Base-by-base conservation (phyloP, 306 rosid genomes). In the Citrullus colocynthis region DNA sequence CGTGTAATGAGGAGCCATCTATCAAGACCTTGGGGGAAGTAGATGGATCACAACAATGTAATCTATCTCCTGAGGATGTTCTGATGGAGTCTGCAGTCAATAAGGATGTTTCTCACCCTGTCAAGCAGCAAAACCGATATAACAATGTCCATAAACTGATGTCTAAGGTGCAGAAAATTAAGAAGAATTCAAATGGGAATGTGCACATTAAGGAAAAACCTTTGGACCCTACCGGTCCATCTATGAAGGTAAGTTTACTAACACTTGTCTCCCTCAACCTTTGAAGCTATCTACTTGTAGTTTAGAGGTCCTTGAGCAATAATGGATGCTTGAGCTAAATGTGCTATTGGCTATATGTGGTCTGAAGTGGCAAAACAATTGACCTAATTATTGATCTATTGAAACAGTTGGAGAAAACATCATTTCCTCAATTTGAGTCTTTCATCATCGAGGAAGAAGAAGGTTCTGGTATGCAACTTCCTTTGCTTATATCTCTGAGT, bases 381-480 rank as follows among this genome's bases (percentile, higher is more conserved):
- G 36, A 24, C 18, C 28, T 48, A 42, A 21, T 65, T 74, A 42
- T 78, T 78, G 32, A 18, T 74, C 51, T 81, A 59, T 58, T 77
- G 86, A 80, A 81, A 24, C 77, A 80, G 79, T 48, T 81, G 80
- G 84, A 78, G 75, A 78, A 56, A 52, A 78, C 62, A 37, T 58
- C 60, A 39, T 61, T 78, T 39, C 82, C 87, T 51, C 80, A 37
- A 10, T 80, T 84, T 5, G 84, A 81, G 48, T 34, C 80, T 74
- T 84, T 77, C 73, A 48, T 80, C n/a, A 65, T 78, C 5, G 86
- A 84, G 84, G 84, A 84, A 55, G 84, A 84, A 74, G 86, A 80
- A 84, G 86, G 86, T 55, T 84, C 87, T 63, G 84, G 84, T 84
- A 81, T 36, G 74, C 60, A 73, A 20, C 61, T 55, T 65, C 51